A percentile compares a stretch with the other conserved stretches of the same genome.
phyloP scores from a whole-genome alignment of 2,329 filamentous ascomycete genomes.

The Cytospora paraplurivora region DNA sequence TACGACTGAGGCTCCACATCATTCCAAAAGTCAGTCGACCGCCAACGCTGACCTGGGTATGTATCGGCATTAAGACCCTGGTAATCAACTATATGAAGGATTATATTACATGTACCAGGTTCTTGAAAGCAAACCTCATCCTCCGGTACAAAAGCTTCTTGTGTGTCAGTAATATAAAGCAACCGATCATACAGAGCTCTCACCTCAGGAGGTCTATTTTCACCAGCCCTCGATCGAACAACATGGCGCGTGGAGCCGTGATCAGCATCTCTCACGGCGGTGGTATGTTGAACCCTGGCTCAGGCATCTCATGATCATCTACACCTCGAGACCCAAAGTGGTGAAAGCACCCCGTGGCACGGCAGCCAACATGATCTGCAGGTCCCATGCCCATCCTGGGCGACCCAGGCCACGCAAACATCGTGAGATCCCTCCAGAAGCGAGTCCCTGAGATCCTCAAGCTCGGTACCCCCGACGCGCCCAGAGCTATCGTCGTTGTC shows the following conservation, averaged over 20 bases:
- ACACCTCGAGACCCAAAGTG: background rate
- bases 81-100: too few relatives aligned
- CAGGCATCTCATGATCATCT: background rate
- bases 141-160: background rate
- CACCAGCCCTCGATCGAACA: slow-evolving; percentile 15
- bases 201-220: background rate
- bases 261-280: slow-evolving; percentile 55
- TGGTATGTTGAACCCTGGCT: slow-evolving; percentile 36
- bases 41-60: too few relatives aligned
- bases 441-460: slow-evolving; percentile 58
- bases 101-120: too few relatives aligned
- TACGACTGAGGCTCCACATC: too few relatives aligned
- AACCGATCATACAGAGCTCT: background rate
- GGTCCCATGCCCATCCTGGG: slow-evolving; percentile 61
- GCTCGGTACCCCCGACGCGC: slow-evolving; percentile 52
- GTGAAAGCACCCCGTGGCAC: too few relatives aligned
- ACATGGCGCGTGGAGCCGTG: slow-evolving; percentile 48
- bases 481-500: slow-evolving; percentile 56
- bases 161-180: background rate
- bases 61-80: too few relatives aligned
- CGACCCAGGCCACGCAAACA: slow-evolving; percentile 53
- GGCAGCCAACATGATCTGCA: slow-evolving; percentile 25
- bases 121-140: background rate
- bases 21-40: too few relatives aligned
- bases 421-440: slow-evolving; percentile 54